Evolutionary conservation across 192 early-diverging fungal species (phyloP).

Genomic region (Backusella australiensis): DNA sequence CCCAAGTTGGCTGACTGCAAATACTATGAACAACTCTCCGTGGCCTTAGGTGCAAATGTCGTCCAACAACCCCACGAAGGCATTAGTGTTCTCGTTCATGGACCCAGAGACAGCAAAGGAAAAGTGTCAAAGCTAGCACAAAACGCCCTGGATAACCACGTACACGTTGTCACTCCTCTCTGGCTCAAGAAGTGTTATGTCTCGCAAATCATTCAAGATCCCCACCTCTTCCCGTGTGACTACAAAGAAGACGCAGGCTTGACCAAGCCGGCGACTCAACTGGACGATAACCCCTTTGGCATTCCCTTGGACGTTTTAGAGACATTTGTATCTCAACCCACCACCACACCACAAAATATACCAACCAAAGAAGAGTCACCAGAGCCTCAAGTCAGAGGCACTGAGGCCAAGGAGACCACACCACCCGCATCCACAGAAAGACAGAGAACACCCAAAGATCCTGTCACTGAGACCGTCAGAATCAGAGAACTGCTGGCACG

Average conservation of each 20-base stretch:
- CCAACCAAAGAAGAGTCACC: neutral
- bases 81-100: neutral
- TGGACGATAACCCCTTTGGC: slow-evolving; percentile 4
- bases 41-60: neutral
- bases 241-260: neutral
- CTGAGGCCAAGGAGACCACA: neutral
- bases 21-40: neutral
- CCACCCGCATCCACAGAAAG: too few relatives aligned
- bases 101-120: neutral
- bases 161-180: neutral
- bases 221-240: neutral
- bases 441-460: neutral
- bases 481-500: neutral
- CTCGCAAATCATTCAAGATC: neutral
- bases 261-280: neutral
- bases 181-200: neutral
- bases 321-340: neutral
- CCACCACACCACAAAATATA: neutral
- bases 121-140: neutral
- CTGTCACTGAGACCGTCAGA: neutral
- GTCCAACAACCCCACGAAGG: neutral
- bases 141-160: neutral
- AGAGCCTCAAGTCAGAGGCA: neutral
- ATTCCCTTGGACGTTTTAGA: neutral
- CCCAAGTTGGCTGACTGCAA: neutral